Percentiles rank a stretch among this genome's conserved stretches.
These are phyloP conservation scores for Podosphaera xanthii DNA, from an alignment of 2,329 filamentous ascomycete species.

Conservation along the genomic window DNA sequence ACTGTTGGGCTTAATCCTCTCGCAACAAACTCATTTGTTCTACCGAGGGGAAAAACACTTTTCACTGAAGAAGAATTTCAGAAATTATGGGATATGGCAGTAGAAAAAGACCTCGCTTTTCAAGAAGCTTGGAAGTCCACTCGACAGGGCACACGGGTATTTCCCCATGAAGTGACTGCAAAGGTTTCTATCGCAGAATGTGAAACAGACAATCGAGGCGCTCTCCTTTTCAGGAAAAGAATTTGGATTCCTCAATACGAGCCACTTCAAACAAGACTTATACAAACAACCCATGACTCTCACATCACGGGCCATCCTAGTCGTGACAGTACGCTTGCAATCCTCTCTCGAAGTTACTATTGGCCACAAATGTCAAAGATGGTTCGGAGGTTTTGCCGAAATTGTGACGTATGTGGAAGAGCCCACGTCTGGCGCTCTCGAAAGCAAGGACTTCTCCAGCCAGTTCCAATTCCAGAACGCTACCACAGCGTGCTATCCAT, in stretches of 20 bases:
- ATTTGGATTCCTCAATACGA: not conserved
- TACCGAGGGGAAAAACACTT: not conserved
- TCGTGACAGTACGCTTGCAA: not conserved
- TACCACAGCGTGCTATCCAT: not conserved
- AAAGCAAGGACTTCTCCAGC: not conserved
- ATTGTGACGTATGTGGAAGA: not conserved
- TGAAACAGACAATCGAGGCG: not conserved
- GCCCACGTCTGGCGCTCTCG: not conserved
- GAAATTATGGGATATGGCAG: not conserved
- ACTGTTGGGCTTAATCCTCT: not conserved
- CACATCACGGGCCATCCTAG: not conserved
- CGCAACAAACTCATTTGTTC: no score
- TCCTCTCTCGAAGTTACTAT: not conserved
- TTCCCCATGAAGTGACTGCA: not conserved
- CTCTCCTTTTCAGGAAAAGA: not conserved
- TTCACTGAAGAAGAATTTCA: not conserved
- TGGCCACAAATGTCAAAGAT: not conserved
- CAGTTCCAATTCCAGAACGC: not conserved
- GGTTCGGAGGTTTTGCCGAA: not conserved
- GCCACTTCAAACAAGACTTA: not conserved
- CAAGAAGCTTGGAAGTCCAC: not conserved
- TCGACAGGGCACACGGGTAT: not conserved
- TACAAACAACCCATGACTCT: not conserved
- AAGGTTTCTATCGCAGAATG: not conserved
- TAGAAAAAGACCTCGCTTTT: no score